Evolutionary conservation across 2,329 filamentous ascomycete species (phyloP).

Genomic region (Neofusicoccum cordaticola): DNA sequence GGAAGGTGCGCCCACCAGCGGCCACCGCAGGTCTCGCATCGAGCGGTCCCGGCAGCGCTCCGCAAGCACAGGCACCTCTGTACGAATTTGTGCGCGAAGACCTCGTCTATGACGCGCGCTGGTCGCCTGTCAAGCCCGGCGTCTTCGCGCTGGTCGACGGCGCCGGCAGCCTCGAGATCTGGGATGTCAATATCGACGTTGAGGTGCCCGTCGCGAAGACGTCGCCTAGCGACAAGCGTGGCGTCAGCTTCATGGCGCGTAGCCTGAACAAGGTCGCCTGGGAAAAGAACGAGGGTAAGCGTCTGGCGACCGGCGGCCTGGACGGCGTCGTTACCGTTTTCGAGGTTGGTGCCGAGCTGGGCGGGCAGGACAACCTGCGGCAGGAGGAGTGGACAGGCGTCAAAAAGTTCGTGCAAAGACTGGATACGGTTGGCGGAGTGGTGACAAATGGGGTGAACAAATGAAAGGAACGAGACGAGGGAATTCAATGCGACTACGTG

Average conservation of each 20-base stretch:
- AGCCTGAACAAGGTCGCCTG: constrained; percentile 93
- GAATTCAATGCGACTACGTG: background rate
- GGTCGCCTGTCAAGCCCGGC: constrained; percentile 91
- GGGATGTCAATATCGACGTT: constrained; percentile 89
- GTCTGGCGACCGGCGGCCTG: constrained; percentile 85
- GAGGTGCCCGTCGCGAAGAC: constrained; percentile 87
- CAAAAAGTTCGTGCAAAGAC: constrained; percentile 78
- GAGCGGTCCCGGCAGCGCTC: constrained; percentile 36
- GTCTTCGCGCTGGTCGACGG: constrained; percentile 95
- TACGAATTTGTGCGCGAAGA: constrained; percentile 93
- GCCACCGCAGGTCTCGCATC: constrained; percentile 53
- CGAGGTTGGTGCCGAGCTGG: constrained; percentile 78
- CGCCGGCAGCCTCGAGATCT: constrained; percentile 86
- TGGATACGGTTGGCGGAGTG: constrained; percentile 50
- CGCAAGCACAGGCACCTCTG: constrained; percentile 64
- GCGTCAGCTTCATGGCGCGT: constrained; percentile 66
- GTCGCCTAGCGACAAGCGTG: constrained; percentile 59
- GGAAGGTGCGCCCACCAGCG: constrained; percentile 84
- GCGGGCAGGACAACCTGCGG: constrained; percentile 78
- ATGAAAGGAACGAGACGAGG: background rate
- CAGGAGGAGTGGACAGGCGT: constrained; percentile 91
- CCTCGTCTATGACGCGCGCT: constrained; percentile 91
- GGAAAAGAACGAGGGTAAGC: constrained; percentile 85
- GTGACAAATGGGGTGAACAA: constrained; percentile 8
- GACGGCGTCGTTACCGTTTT: constrained; percentile 90